Conservation (phyloP, 192 early-diverging fungal genomes). For the Rhizophagus sp. region DNA sequence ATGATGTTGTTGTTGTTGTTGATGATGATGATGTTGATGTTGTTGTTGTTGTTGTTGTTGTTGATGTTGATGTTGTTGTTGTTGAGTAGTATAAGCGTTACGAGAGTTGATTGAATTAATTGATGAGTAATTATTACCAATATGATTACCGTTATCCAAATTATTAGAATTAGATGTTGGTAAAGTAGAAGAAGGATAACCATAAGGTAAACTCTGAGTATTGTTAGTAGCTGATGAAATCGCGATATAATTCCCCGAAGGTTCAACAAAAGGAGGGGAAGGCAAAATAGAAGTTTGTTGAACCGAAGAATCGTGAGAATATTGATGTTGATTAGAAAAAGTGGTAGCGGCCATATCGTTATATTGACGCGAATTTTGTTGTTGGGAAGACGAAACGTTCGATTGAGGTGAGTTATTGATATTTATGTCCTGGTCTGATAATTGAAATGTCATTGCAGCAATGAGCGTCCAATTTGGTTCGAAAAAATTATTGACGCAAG, state of each 20-base stretch:
- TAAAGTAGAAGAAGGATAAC: neutral
- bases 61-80: no score
- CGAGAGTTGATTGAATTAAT: no score
- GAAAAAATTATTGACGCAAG: neutral
- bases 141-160: neutral
- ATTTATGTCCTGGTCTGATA: neutral
- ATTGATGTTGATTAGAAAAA: neutral
- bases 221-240: neutral
- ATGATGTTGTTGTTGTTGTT: no score
- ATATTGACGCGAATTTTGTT: neutral
- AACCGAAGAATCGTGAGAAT: neutral
- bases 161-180: neutral
- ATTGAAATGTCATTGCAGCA: neutral
- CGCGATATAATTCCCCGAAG: neutral
- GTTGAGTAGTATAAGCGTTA: no score
- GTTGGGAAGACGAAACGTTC: neutral
- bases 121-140: no score
- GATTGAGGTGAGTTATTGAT: no score
- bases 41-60: no score
- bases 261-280: constrained; percentile 8
- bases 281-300: neutral
- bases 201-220: neutral
- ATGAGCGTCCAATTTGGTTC: neutral
- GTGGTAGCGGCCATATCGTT: neutral
- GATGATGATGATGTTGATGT: no score